Evolutionary conservation across 202 grass and related monocot genomes (phyloP), one percentile per base, ranked within the genome.

Genomic region (Panicum virgatum): DNA sequence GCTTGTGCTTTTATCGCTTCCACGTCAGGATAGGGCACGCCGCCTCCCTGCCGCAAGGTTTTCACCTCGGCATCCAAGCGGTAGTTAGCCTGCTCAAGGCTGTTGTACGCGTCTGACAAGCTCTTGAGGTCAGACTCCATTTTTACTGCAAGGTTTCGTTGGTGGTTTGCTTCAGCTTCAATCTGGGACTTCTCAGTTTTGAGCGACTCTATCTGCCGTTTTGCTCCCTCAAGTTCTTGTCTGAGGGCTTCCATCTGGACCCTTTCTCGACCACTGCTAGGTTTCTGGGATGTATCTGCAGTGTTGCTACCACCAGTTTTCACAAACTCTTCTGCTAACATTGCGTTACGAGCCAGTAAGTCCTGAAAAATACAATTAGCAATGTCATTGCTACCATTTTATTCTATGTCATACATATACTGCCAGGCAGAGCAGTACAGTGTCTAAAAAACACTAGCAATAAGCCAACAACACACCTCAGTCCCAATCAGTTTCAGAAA

Each of bases 41-140:
- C 81, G 25, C 89, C 89, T 75, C 89, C 87, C 79, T 94, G 89
- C 85, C 72, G 75, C 65, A 94, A 78, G 60, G 83, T 87, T 67
- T 90, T 94, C 52, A 68, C 87, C 83, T 96, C 96, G 0, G 83
- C 38, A 68, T 99, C 96, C 6, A 99, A 88, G 44, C 81, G 78
- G 72, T 94, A 75, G 78, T 99, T 99, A n/a, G 71, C 83, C 66
- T 96, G 96, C 80, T 99, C 91, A 56, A 99, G 66, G 67, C 91
- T 99, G 86, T 96, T 96, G 85, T 99, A 99, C 36, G 96, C 96
- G 42, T 94, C 93, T 72, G 96, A 93, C 16, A 99, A 81, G 72
- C 90, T 96, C 87, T 96, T 99, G 66, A 99, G 83, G 72, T 99
- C 96, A 85, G 96, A 90, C 75, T 99, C 93, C 20, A 96, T 56